Base-by-base conservation (phyloP, 2,329 filamentous ascomycete genomes). In the Tolypocladium pustulatum region DNA sequence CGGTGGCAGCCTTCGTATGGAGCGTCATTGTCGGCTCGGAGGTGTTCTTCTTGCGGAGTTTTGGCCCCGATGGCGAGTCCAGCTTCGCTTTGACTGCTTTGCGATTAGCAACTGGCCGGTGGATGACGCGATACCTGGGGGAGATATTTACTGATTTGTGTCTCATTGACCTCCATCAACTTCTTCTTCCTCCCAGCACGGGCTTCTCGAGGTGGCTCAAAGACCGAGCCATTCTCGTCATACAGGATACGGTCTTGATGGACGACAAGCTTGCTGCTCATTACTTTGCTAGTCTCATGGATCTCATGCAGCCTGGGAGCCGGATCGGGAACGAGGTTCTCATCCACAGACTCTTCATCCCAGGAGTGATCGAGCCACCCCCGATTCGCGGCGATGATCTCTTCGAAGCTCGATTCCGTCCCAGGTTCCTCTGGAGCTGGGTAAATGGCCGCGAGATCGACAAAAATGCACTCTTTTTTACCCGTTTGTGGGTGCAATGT, bases 1-100 rank as follows among this genome's bases (percentile, higher is more conserved):
- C 92, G 62, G 93, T 97, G 5, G 94, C 94, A 63, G 94, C 93
- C 66, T 85, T 90, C 15, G 94, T 99, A 69, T 97, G 91, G 64
- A 99, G 84, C 0, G 94, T 99, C 92, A 99, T 97, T 1, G 94
- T 99, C n/a, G 92, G 90, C 72, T 97, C 93, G 56, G 81, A 77
- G 2, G 73, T 64, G 65, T 86, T 86, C 71, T 89, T 94, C 71
- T 90, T 90, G 63, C 87, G 88, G 58, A 93, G 81, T 72, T 95
- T 97, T 4, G 85, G 86, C n/a, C 86, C 84, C 0, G 89, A 89
- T 0, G 92, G 93, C 2, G 93, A 97, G 67, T 94, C 90, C 58
- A 97, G 78, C 66, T 97, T 97, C 59, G 91, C 88, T 79, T 96
- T 94, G 72, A 97, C 91, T 94, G 65, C 61, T 36, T 43, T 10